Evolutionary conservation across 495 filamentous ascomycete genomes (phyloP).

Genomic region (Entonaema liquescens): DNA sequence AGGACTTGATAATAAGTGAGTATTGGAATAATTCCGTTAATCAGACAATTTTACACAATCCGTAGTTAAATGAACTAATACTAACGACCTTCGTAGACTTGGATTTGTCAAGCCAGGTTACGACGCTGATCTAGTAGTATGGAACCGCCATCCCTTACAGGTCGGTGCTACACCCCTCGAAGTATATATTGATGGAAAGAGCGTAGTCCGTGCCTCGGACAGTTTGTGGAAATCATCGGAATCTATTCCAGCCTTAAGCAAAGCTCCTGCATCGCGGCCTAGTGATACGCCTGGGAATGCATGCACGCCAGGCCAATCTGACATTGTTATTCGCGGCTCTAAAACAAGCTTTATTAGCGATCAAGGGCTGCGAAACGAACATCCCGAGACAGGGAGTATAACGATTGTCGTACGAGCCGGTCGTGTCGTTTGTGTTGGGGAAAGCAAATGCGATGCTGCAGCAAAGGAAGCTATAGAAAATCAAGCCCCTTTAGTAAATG

Average conservation of each 20-base stretch:
- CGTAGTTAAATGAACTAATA: not conserved
- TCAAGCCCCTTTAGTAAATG: slow-evolving; percentile 39
- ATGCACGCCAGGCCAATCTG: slow-evolving; percentile 25
- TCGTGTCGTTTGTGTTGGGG: slow-evolving; percentile 50
- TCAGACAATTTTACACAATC: no score
- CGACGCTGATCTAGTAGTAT: slow-evolving; percentile 65
- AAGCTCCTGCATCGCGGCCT: slow-evolving; percentile 42
- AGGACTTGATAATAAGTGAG: slow-evolving; percentile 50
- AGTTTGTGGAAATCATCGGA: slow-evolving; percentile 23
- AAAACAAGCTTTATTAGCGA: slow-evolving; percentile 22
- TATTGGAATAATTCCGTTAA: not conserved
- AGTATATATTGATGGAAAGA: slow-evolving; percentile 62
- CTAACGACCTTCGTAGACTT: slow-evolving; percentile 34
- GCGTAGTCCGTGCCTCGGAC: slow-evolving; percentile 25
- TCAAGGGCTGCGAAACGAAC: slow-evolving; percentile 19
- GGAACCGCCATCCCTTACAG: slow-evolving; percentile 62
- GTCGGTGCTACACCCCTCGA: slow-evolving; percentile 62
- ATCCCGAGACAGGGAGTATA: slow-evolving; percentile 37
- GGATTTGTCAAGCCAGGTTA: slow-evolving; percentile 60
- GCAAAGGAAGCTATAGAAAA: slow-evolving; percentile 21
- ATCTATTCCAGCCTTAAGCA: not conserved
- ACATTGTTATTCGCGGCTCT: slow-evolving; percentile 23
- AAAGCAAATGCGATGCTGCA: slow-evolving; percentile 17
- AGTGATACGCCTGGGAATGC: slow-evolving; percentile 17
- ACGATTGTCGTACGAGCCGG: slow-evolving; percentile 52